These are phyloP conservation scores for Aspergillus ibericus DNA, from an alignment of 2,329 filamentous ascomycete genomes.

Conservation along the genomic window DNA sequence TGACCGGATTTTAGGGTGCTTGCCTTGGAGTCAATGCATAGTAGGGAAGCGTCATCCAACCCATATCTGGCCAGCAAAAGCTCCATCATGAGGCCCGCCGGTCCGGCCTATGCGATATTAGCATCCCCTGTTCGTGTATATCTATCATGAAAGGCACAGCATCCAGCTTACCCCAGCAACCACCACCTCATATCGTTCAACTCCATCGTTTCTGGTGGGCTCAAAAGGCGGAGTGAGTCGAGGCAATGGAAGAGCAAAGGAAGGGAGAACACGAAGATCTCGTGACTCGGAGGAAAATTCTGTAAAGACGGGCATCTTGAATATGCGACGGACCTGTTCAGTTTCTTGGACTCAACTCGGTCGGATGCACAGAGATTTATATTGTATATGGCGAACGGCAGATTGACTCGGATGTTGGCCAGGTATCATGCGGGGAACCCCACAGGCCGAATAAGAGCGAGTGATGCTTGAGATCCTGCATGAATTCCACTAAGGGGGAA, in stretches of 20 bases:
- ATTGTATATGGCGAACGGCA: neutral
- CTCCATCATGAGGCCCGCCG: slow-evolving; percentile 43
- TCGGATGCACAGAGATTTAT: neutral
- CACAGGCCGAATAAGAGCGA: neutral
- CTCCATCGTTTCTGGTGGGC: slow-evolving; percentile 5
- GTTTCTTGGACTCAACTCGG: neutral
- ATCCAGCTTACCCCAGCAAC: slow-evolving; percentile 31
- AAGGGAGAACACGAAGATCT: slow-evolving; percentile 38
- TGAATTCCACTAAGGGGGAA: neutral
- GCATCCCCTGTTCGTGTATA: neutral
- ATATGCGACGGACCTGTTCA: neutral
- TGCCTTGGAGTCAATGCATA: slow-evolving; percentile 44
- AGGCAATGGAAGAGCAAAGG: slow-evolving; percentile 39
- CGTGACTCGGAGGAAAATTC: slow-evolving; percentile 32
- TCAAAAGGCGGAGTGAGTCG: slow-evolving; percentile 29
- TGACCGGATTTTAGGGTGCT: slow-evolving; percentile 40
- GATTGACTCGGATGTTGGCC: neutral
- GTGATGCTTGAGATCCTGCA: neutral
- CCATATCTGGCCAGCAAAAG: slow-evolving; percentile 45
- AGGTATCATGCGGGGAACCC: neutral
- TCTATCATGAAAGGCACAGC: neutral
- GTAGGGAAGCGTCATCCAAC: slow-evolving; percentile 37
- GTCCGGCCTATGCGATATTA: slow-evolving; percentile 31
- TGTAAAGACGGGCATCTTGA: slow-evolving; percentile 38
- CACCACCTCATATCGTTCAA: slow-evolving; percentile 42